phyloP scores from a whole-genome alignment of 2,329 filamentous ascomycete species.

The Metarhizium brunneum region DNA sequence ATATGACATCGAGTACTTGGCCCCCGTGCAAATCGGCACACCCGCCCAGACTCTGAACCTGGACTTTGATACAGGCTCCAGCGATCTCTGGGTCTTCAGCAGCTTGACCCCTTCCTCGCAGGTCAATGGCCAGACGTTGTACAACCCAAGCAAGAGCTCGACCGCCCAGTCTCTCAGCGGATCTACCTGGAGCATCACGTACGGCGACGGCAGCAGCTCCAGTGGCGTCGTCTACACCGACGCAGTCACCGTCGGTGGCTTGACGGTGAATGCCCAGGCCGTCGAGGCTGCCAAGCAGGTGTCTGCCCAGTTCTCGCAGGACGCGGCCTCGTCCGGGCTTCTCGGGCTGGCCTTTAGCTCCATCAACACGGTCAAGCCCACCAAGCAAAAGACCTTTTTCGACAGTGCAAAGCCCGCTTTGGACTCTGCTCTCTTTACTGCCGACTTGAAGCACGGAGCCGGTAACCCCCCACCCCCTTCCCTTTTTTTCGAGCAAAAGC shows the following conservation, averaged over 20 bases:
- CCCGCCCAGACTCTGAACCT: conserved; percentile 11
- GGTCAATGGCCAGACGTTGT: too few species aligned
- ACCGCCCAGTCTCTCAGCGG: conserved; percentile 27
- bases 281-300: conserved; percentile 34
- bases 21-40: conserved; percentile 12
- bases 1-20: conserved; percentile 10
- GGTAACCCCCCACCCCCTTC: conserved; percentile 6
- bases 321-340: conserved; percentile 31
- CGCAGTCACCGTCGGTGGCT: conserved; percentile 29
- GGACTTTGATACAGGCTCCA: conserved; percentile 15
- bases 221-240: conserved; percentile 35
- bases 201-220: conserved; percentile 34
- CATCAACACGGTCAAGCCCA: conserved; percentile 32
- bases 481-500: too few species aligned
- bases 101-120: too few species aligned
- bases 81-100: too few species aligned
- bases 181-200: conserved; percentile 31
- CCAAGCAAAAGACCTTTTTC: conserved; percentile 30
- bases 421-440: conserved; percentile 49
- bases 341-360: conserved; percentile 33
- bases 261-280: conserved; percentile 31
- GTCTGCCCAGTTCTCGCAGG: conserved; percentile 26
- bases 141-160: conserved; percentile 19
- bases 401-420: conserved; percentile 19
- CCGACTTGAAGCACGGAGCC: conserved; percentile 47